Base-by-base conservation (phyloP, 1,139 yeast species). In the Martiniozyma asiatica region DNA sequence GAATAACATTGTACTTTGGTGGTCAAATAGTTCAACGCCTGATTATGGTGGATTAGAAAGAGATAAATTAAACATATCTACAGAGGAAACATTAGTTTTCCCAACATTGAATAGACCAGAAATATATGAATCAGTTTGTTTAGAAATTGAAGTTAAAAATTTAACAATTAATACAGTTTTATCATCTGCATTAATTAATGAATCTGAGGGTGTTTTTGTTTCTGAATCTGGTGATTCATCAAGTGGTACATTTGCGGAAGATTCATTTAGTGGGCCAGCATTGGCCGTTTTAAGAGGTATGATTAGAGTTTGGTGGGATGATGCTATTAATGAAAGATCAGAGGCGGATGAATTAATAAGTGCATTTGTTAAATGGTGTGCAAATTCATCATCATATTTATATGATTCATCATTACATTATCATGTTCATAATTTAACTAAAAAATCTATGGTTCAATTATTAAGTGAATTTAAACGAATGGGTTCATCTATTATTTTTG, bases 291-390 rank as follows among this genome's bases (percentile, higher is more conserved):
- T 92, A 36, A 69, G 93, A 47, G 54, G 66, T 4, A 61, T 89
- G 69, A 79, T 92, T 7, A 82, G 78, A 44, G 74, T 67, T 25
- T 84, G 96, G 95, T 89, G 97, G 96, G 93, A 84, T 48, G 81
- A 76, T 47, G 97, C 96, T 0, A 57, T 81, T 34, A 61, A 63
- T 20, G 73, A 73, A 37, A 68, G 79, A 41, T 47, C 61, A 8
- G 74, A 75, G 41, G 96, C 96, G 0, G 98, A 89, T 51, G 61
- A 82, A 1, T 69, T 89, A 68, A 78, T 89, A 44, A 82, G 82
- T 44, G 69, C 75, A 24, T 74, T 89, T 50, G 80, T 84, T 3
- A 64, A 77, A 4, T 89, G 99, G 99, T 82, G 85, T 14, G 84
- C 84, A 40, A 69, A 75, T 30, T 70, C 79, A 9, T 69, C 69